A percentile compares a stretch with the other conserved stretches of the same genome.
Conservation (phyloP, 179 eudicot genomes). For the Camellia oleifera region DNA sequence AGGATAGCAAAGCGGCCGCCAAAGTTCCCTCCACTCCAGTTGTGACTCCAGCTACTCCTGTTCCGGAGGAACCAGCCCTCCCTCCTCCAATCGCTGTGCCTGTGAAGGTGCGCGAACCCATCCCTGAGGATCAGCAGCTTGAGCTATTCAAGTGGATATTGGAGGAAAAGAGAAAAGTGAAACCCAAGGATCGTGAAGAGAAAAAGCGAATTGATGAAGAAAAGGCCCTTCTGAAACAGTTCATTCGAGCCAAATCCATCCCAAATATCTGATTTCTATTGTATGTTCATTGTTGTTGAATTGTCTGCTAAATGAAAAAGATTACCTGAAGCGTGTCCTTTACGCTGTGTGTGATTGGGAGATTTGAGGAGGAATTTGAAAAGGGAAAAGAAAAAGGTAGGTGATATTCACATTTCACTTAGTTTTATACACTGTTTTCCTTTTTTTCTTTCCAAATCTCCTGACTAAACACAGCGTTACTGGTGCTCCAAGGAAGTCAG, state of each 20-base stretch:
- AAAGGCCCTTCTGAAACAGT: slow-evolving; percentile 66
- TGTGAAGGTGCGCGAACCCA: slow-evolving; percentile 41
- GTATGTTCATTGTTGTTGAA: neutral
- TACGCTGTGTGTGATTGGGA: no score
- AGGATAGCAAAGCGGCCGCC: slow-evolving; percentile 31
- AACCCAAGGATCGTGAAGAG: slow-evolving; percentile 52
- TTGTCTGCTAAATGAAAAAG: neutral
- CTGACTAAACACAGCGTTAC: no score
- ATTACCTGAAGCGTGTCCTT: neutral
- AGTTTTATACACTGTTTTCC: no score
- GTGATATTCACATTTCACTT: no score
- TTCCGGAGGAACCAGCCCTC: slow-evolving; percentile 33
- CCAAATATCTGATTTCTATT: slow-evolving; percentile 34
- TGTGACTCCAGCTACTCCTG: slow-evolving; percentile 22
- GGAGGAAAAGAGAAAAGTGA: slow-evolving; percentile 67
- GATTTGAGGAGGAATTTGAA: no score
- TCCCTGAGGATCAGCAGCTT: slow-evolving; percentile 61
- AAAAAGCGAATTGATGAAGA: slow-evolving; percentile 64
- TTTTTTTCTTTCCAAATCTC: no score
- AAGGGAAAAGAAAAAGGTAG: no score
- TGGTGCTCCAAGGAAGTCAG: no score
- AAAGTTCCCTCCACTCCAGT: slow-evolving; percentile 28
- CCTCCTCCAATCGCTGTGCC: slow-evolving; percentile 33
- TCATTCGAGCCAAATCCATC: slow-evolving; percentile 52
- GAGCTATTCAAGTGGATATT: slow-evolving; percentile 79